phyloP scores from a whole-genome alignment of 129 eudicot genomes.

The Flaveria trinervia region DNA sequence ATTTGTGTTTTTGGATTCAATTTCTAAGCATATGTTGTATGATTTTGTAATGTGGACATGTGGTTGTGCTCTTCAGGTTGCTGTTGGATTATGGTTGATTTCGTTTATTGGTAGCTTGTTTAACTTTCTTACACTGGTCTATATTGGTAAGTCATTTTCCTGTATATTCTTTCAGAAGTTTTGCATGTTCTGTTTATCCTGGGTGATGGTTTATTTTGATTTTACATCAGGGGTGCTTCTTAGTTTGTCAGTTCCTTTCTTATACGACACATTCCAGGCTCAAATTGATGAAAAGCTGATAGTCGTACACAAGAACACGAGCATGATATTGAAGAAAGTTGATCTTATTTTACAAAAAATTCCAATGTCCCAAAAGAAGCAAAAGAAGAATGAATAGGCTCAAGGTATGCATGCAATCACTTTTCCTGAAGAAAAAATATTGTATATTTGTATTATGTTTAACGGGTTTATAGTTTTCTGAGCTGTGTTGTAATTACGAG shows the following conservation, averaged over 20 bases:
- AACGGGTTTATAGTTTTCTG: not conserved
- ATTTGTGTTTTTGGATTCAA: slow-evolving; percentile 1
- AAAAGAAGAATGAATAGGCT: slow-evolving; percentile 67
- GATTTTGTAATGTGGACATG: slow-evolving; percentile 16
- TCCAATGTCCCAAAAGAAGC: slow-evolving; percentile 50
- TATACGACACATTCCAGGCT: slow-evolving; percentile 78
- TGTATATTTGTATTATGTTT: too few species aligned
- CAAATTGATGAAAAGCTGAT: slow-evolving; percentile 67
- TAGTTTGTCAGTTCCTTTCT: slow-evolving; percentile 68
- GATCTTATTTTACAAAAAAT: slow-evolving; percentile 57
- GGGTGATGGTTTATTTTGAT: slow-evolving; percentile 15
- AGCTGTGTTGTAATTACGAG: not conserved
- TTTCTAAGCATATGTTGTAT: slow-evolving; percentile 12
- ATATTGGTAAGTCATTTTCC: slow-evolving; percentile 61
- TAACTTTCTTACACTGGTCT: slow-evolving; percentile 76
- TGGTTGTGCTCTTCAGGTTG: slow-evolving; percentile 50
- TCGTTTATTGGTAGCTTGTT: slow-evolving; percentile 72
- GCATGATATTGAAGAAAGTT: slow-evolving; percentile 45
- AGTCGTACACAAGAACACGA: slow-evolving; percentile 42
- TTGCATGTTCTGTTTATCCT: not conserved
- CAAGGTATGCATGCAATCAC: slow-evolving; percentile 44
- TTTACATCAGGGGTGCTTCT: slow-evolving; percentile 63
- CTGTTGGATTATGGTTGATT: slow-evolving; percentile 57
- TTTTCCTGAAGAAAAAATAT: not conserved
- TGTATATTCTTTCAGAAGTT: not conserved